Evolutionary conservation across 2,329 filamentous ascomycete genomes (phyloP), one percentile per base, ranked within the genome.

Genomic region (Oidium heveae): DNA sequence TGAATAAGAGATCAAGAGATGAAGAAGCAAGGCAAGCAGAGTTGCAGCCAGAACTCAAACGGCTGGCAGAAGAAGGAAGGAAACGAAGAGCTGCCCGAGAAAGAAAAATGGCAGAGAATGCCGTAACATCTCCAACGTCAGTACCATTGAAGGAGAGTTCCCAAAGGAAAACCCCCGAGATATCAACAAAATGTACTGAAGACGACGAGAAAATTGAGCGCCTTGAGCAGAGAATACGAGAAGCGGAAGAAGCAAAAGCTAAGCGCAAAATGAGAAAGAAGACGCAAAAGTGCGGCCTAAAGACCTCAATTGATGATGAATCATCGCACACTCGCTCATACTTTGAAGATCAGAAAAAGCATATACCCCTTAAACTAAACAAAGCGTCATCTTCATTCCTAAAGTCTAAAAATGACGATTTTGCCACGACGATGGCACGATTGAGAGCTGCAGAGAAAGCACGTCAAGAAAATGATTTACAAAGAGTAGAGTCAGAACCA

Each of bases 1-100:
- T 80, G 2, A 71, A 79, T 53, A 80, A 77, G 63, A 69, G 76
- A 46, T 70, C 77, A 57, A 74, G 74, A 68, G 74, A 71, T 36
- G 74, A 71, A 39, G 73, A 67, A 55, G 66, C 70, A 49, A 63
- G 60, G 49, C 59, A 67, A 56, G 57, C 61, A 18, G 67, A 70
- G 60, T 62, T 77, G 55, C 70, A 74, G 57, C 68, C 70, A 58
- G 73, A 78, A 64, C 71, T 75, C 56, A 68, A 68, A 55, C 68
- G 70, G 49, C 68, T 75, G 57, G 72, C 72, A 3, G 72, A 75
- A 60, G 72, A 75, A 62, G 72, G 72, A 51, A 68, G 70, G 57
- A 72, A 67, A 60, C 70, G 67, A 64, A 71, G 67, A 63, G 71
- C 63, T 60, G 75, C 68, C 65, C 74, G 65, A 59, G 70, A 66